Percentiles rank a stretch among this genome's conserved stretches.
Conservation (phyloP, 2,329 filamentous ascomycete genomes). For the Fusarium musae region DNA sequence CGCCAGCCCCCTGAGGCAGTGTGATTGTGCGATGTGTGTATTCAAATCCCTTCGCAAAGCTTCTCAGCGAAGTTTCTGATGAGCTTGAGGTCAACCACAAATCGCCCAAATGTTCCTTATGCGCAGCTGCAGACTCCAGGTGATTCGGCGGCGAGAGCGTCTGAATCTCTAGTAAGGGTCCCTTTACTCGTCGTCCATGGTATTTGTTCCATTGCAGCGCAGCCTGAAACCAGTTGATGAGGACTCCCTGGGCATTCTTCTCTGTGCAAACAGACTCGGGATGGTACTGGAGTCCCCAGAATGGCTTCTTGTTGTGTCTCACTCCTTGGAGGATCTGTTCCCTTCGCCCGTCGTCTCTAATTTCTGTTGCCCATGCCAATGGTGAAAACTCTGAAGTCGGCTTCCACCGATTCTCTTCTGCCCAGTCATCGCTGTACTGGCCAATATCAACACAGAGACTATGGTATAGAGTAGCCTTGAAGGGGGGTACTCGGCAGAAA, state of each 20-base stretch:
- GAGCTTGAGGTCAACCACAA: slow-evolving; percentile 24
- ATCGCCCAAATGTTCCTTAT: slow-evolving; percentile 6
- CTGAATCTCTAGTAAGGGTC: slow-evolving; percentile 33
- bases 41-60: slow-evolving; percentile 29
- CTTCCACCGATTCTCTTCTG: slow-evolving; percentile 52
- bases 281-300: slow-evolving; percentile 92
- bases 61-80: background rate
- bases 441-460: slow-evolving; percentile 67
- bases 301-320: slow-evolving; percentile 74
- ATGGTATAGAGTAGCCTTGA: slow-evolving; percentile 83
- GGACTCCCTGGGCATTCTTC: slow-evolving; percentile 68
- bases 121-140: slow-evolving; percentile 35
- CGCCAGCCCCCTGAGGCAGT: slow-evolving; percentile 58
- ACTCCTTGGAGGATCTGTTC: slow-evolving; percentile 80
- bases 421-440: slow-evolving; percentile 43
- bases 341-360: slow-evolving; percentile 48
- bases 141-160: slow-evolving; percentile 43
- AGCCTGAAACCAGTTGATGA: slow-evolving; percentile 80
- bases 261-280: slow-evolving; percentile 90
- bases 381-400: slow-evolving; percentile 61
- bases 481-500: slow-evolving; percentile 68
- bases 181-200: slow-evolving; percentile 29
- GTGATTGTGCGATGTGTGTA: slow-evolving; percentile 57
- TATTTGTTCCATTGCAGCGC: slow-evolving; percentile 69
- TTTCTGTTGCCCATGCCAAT: slow-evolving; percentile 70